These are phyloP conservation scores for Penicillium rolfsii DNA, from an alignment of 2,329 filamentous ascomycete genomes.

Conservation along the genomic window DNA sequence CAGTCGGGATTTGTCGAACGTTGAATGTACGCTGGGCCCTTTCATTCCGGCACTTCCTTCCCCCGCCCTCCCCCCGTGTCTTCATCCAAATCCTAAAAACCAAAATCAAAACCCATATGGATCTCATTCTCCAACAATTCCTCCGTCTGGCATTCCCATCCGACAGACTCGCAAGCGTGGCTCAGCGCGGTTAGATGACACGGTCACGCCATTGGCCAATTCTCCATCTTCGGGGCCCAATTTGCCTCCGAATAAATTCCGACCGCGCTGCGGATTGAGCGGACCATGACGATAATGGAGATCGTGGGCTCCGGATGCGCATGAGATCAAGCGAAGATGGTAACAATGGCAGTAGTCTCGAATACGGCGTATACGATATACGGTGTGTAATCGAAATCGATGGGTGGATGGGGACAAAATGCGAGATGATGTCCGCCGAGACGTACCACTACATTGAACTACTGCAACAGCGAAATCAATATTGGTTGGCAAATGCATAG, in stretches of 20 bases:
- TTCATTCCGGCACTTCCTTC: constrained; percentile 21
- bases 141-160: constrained; percentile 32
- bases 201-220: constrained; percentile 22
- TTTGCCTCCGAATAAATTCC: constrained; percentile 30
- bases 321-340: neutral
- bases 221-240: constrained; percentile 12
- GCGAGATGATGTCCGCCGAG: constrained; percentile 4
- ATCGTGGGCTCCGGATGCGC: neutral
- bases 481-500: neutral
- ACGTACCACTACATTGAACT: neutral
- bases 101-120: neutral
- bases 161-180: constrained; percentile 16
- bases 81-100: neutral
- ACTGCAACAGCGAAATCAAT: neutral
- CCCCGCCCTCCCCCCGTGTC: neutral
- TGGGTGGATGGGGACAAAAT: neutral
- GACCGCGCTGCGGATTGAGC: constrained; percentile 11
- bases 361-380: neutral
- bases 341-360: neutral
- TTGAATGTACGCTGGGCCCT: neutral
- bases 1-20: neutral
- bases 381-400: neutral
- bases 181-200: constrained; percentile 10
- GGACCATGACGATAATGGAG: neutral
- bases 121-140: neutral